Evolutionary conservation across 2,329 filamentous ascomycete species (phyloP), one percentile per base, ranked within the genome.

Genomic region (Sporothrix globosa): DNA sequence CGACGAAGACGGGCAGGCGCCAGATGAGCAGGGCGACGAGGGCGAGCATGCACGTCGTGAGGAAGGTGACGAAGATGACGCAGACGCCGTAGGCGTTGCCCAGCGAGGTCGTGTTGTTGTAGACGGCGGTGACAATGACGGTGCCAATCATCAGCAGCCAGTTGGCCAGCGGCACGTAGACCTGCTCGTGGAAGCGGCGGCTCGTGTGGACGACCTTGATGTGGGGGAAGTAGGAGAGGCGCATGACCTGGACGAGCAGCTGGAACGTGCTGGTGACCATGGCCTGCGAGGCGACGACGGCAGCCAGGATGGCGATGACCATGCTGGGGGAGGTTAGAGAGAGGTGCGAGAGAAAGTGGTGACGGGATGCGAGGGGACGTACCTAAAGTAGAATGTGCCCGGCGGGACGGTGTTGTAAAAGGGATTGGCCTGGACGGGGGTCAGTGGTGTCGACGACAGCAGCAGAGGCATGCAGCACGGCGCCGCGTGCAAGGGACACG

Each of bases 71-170:
- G 65, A 92, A 87, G 75, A 93, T 92, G 76, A 94, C 91, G 74
- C 91, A 94, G 9, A 92, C 89, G 52, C 91, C 91, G 75, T 93
- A 93, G 0, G 91, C 91, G 75, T 92, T 88, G 30, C 91, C 91
- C 0, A 93, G 84, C 69, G 84, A 83, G 0, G 88, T 91, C 0
- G 90, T 91, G 83, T 92, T 91, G 77, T 89, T 91, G 80, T 92
- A 93, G 2, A 92, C 86, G 0, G 87, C 88, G 0, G 91, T 91
- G 10, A 93, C 88, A 10, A 93, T 81, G n/a, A 95, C 85, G 0
- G 90, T 90, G 1, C 91, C 91, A 44, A 91, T 82, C 88, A 93
- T 90, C 73, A 94, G 82, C 1, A 93, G 80, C 90, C 91, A 93
- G 76, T 94, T 94, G 3, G 88, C 87, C 14, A 91, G 80, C 0